Conservation (phyloP, 106 monocot genomes). For the Phalaenopsis equestris region DNA sequence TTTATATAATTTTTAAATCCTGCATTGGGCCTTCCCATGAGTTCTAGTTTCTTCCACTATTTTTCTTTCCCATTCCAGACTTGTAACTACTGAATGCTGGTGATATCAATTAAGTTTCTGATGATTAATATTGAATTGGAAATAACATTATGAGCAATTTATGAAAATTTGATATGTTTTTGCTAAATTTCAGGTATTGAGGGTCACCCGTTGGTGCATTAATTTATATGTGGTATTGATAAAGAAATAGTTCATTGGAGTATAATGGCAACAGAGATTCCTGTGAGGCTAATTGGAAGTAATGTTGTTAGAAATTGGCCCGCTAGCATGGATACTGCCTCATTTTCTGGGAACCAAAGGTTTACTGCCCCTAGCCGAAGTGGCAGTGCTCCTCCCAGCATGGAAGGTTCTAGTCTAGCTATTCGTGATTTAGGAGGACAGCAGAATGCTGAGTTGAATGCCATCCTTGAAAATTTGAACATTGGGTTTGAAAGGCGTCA, state of each 20-base stretch:
- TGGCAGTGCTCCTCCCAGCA: constrained; percentile 93
- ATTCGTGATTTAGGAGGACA: constrained; percentile 27
- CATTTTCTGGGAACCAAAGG: constrained; percentile 24
- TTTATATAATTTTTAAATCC: background rate
- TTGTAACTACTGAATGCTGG: background rate
- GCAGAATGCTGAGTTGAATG: constrained; percentile 20
- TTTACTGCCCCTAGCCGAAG: constrained; percentile 57
- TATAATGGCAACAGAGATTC: constrained; percentile 71
- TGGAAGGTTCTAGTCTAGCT: constrained; percentile 70
- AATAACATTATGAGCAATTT: background rate
- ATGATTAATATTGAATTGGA: constrained; percentile 1
- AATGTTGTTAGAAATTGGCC: constrained; percentile 32
- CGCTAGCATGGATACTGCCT: constrained; percentile 17
- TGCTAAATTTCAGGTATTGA: background rate
- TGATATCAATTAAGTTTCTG: background rate
- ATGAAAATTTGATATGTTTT: background rate
- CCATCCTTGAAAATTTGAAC: constrained; percentile 25
- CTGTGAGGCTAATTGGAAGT: constrained; percentile 46
- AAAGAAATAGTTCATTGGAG: background rate
- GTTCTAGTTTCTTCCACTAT: background rate
- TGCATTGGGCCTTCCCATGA: background rate
- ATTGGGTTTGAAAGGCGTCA: constrained; percentile 27
- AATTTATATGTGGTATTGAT: background rate
- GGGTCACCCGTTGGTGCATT: background rate
- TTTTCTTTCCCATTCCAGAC: background rate